These are phyloP conservation scores for Trichoderma sp. DNA, from an alignment of 2,329 filamentous ascomycete genomes.

Conservation along the genomic window DNA sequence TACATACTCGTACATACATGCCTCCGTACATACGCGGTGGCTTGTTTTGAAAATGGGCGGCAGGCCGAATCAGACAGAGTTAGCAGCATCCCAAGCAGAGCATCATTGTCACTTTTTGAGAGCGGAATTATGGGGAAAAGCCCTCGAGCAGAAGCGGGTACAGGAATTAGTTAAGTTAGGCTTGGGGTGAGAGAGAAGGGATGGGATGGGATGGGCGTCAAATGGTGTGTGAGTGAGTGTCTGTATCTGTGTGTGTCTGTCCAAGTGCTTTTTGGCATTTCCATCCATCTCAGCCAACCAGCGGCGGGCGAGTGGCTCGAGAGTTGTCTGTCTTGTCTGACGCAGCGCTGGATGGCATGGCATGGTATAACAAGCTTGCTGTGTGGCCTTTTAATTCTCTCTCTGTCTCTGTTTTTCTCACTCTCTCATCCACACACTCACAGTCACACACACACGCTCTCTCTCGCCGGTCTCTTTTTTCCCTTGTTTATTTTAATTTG, in stretches of 20 bases:
- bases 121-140: conserved; percentile 11
- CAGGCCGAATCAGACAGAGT: background rate
- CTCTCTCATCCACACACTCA: background rate
- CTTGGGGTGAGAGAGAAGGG: background rate
- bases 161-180: background rate
- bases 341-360: background rate
- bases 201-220: background rate
- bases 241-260: background rate
- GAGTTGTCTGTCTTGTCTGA: conserved; percentile 1
- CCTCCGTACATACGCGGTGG: background rate
- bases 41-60: background rate
- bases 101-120: background rate
- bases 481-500: background rate
- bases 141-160: background rate
- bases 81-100: background rate
- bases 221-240: background rate
- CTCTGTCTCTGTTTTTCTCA: background rate
- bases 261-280: background rate
- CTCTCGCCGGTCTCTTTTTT: background rate
- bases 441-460: background rate
- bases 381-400: background rate
- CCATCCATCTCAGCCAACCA: background rate
- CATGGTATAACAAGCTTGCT: background rate
- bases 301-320: background rate
- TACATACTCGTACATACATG: background rate